Base-by-base conservation (phyloP, 495 filamentous ascomycete species). In the Xylaria bambusicola region DNA sequence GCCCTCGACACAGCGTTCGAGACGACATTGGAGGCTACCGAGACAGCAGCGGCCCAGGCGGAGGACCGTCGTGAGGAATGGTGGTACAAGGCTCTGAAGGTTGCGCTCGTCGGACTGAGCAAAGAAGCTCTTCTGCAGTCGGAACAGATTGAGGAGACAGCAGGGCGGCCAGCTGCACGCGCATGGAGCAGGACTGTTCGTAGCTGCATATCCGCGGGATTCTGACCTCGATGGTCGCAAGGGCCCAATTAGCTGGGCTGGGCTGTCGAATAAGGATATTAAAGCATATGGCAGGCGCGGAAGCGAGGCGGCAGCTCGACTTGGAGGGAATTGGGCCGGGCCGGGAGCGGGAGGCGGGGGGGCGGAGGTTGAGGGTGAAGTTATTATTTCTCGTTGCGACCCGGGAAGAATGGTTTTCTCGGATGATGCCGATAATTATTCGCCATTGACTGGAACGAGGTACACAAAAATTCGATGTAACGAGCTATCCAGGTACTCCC, bases 11-110 rank as follows among this genome's bases (percentile, higher is more conserved):
- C 73, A 31, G 84, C 87, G 71, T 89, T 88, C 52, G 78, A 77
- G 68, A 95, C 87, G 64, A 92, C 80, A 67, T 88, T 85, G 58
- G 90, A 87, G 23, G 90, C 91, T 2, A 89, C 88, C 3, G 88
- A 86, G 35, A 92, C 88, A 2, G 91, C 92, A 2, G 77, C 77
- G 1, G 72, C 77, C 76, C 76, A 80, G 40, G 75, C 77, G 20
- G 79, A 80, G 8, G 68, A 66, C 10, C 67, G 65, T 44, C 63
- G 74, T 24, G 72, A 53, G 8, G 70, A 71, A 40, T 69, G 67
- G 60, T 80, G 76, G 24, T 75, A 77, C 50, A 68, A 48, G n/a
- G 70, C 66, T 58, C 60, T 71, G n/a, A 66, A 60, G 53, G 62
- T 68, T 6, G 57, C 56, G 70, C 73, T 73, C 59, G 73, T 65